Base-by-base conservation (phyloP, 2,329 filamentous ascomycete genomes). In the Fusarium tupiense region DNA sequence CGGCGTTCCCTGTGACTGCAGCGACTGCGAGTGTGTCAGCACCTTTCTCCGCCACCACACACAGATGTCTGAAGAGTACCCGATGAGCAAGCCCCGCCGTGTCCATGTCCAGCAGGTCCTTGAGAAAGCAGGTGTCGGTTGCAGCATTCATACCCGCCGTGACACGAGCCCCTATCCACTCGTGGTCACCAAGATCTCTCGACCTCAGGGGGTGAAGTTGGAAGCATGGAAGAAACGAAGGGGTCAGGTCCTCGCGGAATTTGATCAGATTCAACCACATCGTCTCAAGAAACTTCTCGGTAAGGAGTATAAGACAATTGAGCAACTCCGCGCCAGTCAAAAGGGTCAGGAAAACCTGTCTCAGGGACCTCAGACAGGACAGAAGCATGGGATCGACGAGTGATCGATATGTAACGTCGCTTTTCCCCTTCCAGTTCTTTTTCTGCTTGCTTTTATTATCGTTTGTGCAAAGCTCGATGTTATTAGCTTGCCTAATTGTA, bases 161-260 rank as follows among this genome's bases (percentile, higher is more conserved):
- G 22, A 24, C 10, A 63, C 64, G 13, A 54, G 17, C 2, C 73
- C 66, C 1, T 43, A 73, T 13, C 74, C 63, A 3, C 40, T 81
- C 11, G 72, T 80, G 6, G 75, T 81, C n/a, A 77, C 70, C 35
- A 82, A 80, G 75, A 67, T 64, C 22, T 46, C 37, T 37, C 49
- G 14, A 13, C 52, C 49, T 37, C n/a, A 49, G 14, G 49, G 62
- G 7, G 6, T 44, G 4, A 50, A 20, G 16, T 19, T 38, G 2
- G 20, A 24, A 33, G 6, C 26, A 10, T 75, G 68, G 72, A 26
- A 24, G 10, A 10, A 24, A 17, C 43, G 56, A 14, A 40, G 62
- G 6, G 33, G 52, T 11, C 17, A 53, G 6, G 57, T 58, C 8
- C 26, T 35, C 2, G 56, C 49, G 26, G 12, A 53, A 20, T 26